Evolutionary conservation across 352 stramenopile species (phyloP).

Genomic region (Pythium rishiriense): DNA sequence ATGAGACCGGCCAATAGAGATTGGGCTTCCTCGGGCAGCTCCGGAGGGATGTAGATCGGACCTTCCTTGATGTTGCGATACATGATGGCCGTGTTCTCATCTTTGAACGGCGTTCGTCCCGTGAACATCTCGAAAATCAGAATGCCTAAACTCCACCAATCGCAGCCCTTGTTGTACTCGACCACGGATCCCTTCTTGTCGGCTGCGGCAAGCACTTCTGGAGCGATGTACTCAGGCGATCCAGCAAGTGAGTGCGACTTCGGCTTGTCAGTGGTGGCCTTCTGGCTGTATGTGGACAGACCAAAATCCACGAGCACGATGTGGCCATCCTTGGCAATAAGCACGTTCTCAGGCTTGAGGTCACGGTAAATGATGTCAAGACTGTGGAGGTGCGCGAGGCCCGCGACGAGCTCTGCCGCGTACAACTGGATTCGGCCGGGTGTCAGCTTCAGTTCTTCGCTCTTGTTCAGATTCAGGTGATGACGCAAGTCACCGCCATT

Average conservation of each 20-base stretch:
- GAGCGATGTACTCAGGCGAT: slow-evolving; percentile 91
- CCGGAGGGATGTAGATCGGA: slow-evolving; percentile 74
- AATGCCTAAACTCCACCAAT: slow-evolving; percentile 92
- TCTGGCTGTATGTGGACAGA: slow-evolving; percentile 77
- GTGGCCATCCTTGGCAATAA: slow-evolving; percentile 88
- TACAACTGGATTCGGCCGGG: slow-evolving; percentile 82
- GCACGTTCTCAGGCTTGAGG: slow-evolving; percentile 87
- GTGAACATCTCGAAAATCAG: slow-evolving; percentile 91
- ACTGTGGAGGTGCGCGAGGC: slow-evolving; percentile 87
- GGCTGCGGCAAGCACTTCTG: slow-evolving; percentile 83
- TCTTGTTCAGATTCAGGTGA: slow-evolving; percentile 74
- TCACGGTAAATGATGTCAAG: slow-evolving; percentile 90
- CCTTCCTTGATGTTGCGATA: slow-evolving; percentile 91
- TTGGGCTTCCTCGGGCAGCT: slow-evolving; percentile 70
- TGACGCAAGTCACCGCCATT: slow-evolving; percentile 95
- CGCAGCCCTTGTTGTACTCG: slow-evolving; percentile 80
- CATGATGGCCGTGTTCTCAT: slow-evolving; percentile 90
- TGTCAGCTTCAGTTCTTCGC: slow-evolving; percentile 64
- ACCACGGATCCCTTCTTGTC: slow-evolving; percentile 40
- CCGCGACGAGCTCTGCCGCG: slow-evolving; percentile 79
- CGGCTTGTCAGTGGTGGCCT: slow-evolving; percentile 33
- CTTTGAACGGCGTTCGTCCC: slow-evolving; percentile 91
- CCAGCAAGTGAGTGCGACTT: slow-evolving; percentile 78
- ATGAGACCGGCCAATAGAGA: slow-evolving; percentile 80
- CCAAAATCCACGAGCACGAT: slow-evolving; percentile 91